These are phyloP conservation scores for Candida oleophila DNA, from an alignment of 805 yeast species.

Conservation along the genomic window DNA sequence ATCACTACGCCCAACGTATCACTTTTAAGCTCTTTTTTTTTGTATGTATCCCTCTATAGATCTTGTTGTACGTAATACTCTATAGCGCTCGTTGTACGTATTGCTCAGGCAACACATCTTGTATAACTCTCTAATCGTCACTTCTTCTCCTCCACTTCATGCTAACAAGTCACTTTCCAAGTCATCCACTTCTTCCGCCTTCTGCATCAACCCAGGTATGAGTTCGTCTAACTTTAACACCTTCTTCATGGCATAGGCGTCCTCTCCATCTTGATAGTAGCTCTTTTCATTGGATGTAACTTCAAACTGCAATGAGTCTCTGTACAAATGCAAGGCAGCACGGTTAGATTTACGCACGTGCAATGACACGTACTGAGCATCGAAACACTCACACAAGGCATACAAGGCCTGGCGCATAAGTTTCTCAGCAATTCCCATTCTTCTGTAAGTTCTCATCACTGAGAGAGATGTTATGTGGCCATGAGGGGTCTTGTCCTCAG, in stretches of 20 bases:
- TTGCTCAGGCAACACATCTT: too few species aligned
- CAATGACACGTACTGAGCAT: conserved; percentile 79
- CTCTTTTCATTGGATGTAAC: conserved; percentile 77
- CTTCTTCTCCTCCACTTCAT: too few species aligned
- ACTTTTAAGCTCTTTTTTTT: neutral
- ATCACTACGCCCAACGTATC: conserved; percentile 9
- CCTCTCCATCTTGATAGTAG: conserved; percentile 97
- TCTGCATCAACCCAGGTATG: conserved; percentile 56
- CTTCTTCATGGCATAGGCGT: conserved; percentile 93
- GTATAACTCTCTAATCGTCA: too few species aligned
- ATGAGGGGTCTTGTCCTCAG: conserved; percentile 70
- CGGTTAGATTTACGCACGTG: conserved; percentile 92
- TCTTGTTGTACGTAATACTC: too few species aligned
- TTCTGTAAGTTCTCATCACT: conserved; percentile 92
- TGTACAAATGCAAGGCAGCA: conserved; percentile 90
- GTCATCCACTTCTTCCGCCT: conserved; percentile 53
- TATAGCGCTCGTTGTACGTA: too few species aligned
- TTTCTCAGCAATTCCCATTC: conserved; percentile 92
- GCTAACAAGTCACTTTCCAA: conserved; percentile 36
- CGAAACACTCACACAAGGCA: conserved; percentile 77
- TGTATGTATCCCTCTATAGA: too few species aligned
- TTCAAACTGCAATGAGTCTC: conserved; percentile 80
- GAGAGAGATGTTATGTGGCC: conserved; percentile 94
- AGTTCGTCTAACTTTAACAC: conserved; percentile 59
- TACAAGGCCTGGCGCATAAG: conserved; percentile 82